Evolutionary conservation across 371 early-diverging fungal species (phyloP), one percentile per base, ranked within the genome.

Genomic region (Rhizopus sp.): DNA sequence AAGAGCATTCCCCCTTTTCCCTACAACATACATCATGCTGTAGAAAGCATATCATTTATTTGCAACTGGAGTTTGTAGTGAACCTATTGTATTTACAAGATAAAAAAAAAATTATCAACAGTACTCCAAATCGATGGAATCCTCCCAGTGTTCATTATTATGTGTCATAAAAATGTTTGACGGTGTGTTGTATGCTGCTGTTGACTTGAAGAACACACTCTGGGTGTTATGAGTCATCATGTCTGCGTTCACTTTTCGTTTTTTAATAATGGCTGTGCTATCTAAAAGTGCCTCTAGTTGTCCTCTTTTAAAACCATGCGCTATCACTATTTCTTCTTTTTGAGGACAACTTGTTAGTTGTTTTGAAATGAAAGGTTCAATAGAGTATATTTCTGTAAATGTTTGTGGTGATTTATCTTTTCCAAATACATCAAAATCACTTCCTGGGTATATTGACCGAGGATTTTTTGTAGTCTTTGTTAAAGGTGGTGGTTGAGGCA

Each of bases 361-460:
- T 23, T 17, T 46, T 29, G 46, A 23, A 23, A 46, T 46, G 29
- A n/a, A 46, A 29, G 46, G 46, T 29, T 46, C 46, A 9, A 46
- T 29, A 23, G 9, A 7, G 29, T 46, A 46, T 9, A 46, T 17
- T 23, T 17, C 46, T 46, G 46, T 29, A 46, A 46, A 46, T 9
- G 46, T 17, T 23, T 9, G 15, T 3, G 30, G 46, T 23, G 46
- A n/a, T 46, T 46, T 17, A 5, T 46, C 46, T 46, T 46, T 46
- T 46, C 46, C 46, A 46, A 46, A 46, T 5, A 46, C 46, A 46
- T 46, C 46, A 46, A 46, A 50, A 17, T 37, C 50, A 34, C 35
- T 17, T 10, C 39, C 39, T 15, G 35, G 12, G 12, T 51, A 34
- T 37, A 23, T 51, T 33, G 34, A 50, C 9, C 33, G 33, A 17